These are phyloP conservation scores for Diversispora epigaea DNA, from an alignment of 192 early-diverging fungal genomes.

Conservation along the genomic window DNA sequence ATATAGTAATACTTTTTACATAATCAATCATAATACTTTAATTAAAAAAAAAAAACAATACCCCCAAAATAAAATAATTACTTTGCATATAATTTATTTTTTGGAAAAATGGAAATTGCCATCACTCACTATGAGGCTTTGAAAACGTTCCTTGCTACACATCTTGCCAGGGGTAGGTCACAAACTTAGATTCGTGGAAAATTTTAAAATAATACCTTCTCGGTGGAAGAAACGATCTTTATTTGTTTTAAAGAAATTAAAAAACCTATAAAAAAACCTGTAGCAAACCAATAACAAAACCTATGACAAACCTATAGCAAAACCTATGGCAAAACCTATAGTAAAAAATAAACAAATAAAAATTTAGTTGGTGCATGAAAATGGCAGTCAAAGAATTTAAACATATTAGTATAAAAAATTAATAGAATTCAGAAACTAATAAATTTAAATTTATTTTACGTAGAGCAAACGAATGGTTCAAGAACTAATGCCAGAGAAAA, in stretches of 20 bases:
- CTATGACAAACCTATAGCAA: no score
- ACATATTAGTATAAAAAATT: background rate
- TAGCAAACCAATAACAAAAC: no score
- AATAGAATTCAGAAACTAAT: background rate
- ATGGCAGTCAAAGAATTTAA: background rate
- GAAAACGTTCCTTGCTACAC: conserved; percentile 47
- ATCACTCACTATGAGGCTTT: conserved; percentile 55
- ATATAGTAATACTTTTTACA: no score
- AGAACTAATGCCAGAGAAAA: conserved; percentile 67
- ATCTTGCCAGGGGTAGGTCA: conserved; percentile 44
- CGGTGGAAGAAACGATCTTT: background rate
- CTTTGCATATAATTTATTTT: no score
- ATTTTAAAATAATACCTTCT: background rate
- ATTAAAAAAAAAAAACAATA: no score
- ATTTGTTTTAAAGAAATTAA: background rate
- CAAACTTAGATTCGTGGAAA: background rate
- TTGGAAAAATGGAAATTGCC: conserved; percentile 46
- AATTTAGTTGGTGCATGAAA: background rate
- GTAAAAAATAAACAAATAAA: background rate
- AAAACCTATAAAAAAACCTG: no score
- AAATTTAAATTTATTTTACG: conserved; percentile 6
- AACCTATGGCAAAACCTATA: background rate
- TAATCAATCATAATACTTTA: no score
- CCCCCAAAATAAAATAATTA: no score
- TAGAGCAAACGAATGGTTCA: conserved; percentile 47